These are phyloP conservation scores for Boletus semigastroideus DNA, from an alignment of 1,284 basidiomycete genomes.

Conservation along the genomic window DNA sequence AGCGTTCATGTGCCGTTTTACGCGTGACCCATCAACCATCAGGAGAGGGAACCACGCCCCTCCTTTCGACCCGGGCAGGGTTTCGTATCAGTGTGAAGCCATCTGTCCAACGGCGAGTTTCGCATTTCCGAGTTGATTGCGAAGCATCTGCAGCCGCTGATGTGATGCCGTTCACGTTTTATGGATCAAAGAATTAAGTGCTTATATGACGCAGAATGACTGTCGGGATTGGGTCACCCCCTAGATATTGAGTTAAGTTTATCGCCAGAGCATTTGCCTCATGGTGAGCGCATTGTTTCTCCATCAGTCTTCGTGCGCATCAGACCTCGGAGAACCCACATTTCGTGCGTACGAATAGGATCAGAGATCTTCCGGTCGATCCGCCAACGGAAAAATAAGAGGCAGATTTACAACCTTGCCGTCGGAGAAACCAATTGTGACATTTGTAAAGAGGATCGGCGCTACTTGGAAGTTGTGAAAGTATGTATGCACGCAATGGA, in stretches of 20 bases:
- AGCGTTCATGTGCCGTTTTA: background rate
- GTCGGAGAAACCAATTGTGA: slow-evolving; percentile 10
- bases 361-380: slow-evolving; percentile 24
- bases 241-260: slow-evolving; percentile 24
- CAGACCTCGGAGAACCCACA: slow-evolving; percentile 31
- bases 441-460: slow-evolving; percentile 12
- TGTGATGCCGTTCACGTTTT: background rate
- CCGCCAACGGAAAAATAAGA: slow-evolving; percentile 8
- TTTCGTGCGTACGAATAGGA: slow-evolving; percentile 8
- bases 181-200: too few species aligned
- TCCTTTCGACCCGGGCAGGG: background rate
- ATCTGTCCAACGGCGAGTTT: background rate
- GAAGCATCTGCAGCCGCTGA: background rate
- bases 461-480: slow-evolving; percentile 13
- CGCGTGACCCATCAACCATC: background rate
- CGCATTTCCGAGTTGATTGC: slow-evolving; percentile 13
- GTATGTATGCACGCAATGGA: slow-evolving; percentile 17
- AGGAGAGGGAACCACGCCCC: background rate
- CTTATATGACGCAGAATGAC: background rate
- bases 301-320: slow-evolving; percentile 17
- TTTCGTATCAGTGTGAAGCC: background rate
- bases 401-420: slow-evolving; percentile 14
- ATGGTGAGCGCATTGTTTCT: slow-evolving; percentile 28
- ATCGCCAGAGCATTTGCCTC: slow-evolving; percentile 19
- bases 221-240: slow-evolving; percentile 5